Evolutionary conservation across 2,329 filamentous ascomycete species (phyloP).

Genomic region (Hawksworthiomyces lignivorus): DNA sequence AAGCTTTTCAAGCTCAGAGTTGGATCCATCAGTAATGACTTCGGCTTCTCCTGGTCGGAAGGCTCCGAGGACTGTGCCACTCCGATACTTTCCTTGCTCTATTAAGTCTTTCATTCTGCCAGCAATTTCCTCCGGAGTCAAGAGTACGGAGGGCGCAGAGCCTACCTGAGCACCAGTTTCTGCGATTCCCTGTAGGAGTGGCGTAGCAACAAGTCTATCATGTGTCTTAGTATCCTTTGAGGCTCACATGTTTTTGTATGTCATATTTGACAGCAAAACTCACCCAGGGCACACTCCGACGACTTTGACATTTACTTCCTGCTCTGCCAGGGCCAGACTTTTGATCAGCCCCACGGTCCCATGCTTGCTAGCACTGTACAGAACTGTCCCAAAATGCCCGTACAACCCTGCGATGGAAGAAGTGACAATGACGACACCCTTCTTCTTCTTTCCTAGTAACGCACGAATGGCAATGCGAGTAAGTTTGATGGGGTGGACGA

Average conservation of each 20-base stretch:
- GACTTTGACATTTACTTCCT: too few species aligned
- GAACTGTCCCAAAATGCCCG: neutral
- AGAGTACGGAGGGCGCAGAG: neutral
- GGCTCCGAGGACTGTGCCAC: neutral
- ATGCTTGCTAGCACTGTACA: neutral
- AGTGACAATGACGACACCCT: neutral
- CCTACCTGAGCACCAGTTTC: neutral
- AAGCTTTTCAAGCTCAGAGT: too few species aligned
- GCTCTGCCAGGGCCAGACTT: neutral
- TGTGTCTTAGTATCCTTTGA: neutral
- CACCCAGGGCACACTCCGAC: too few species aligned
- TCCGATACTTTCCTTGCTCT: neutral
- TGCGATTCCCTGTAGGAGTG: neutral
- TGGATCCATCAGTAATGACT: too few species aligned
- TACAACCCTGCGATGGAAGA: neutral
- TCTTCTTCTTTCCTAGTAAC: neutral
- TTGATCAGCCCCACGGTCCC: neutral
- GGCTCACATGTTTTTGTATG: too few species aligned
- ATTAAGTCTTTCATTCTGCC: neutral
- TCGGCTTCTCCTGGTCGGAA: too few species aligned
- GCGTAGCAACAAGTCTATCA: neutral
- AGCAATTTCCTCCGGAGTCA: neutral
- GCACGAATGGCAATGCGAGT: neutral
- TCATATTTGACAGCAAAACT: too few species aligned
- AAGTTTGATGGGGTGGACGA: neutral